Conservation (phyloP, 495 filamentous ascomycete species). For the Aspergillus coremiiformis region DNA sequence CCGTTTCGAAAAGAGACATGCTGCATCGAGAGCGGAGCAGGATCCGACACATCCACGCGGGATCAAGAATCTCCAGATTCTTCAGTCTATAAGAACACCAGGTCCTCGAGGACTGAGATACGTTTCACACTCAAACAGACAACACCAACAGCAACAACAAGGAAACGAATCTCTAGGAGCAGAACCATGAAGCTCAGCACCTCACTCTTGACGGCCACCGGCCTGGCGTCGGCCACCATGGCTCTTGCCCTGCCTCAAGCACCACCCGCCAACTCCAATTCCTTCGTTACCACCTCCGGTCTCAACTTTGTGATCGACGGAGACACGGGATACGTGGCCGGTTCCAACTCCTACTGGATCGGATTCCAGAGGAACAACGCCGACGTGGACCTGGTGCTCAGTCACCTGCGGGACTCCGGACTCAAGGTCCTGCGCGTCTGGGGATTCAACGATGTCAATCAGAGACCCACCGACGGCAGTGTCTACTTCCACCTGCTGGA, state of each 20-base stretch:
- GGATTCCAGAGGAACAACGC: slow-evolving; percentile 54
- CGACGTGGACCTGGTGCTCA: slow-evolving; percentile 55
- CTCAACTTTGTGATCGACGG: slow-evolving; percentile 57
- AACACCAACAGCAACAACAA: not conserved
- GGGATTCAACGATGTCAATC: slow-evolving; percentile 63
- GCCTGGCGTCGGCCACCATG: slow-evolving; percentile 12
- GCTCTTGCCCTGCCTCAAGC: slow-evolving; percentile 10
- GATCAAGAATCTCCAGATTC: not conserved
- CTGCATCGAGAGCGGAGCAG: not conserved
- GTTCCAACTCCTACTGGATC: slow-evolving; percentile 72
- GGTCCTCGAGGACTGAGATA: too few species aligned
- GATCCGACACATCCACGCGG: not conserved
- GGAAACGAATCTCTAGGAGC: not conserved
- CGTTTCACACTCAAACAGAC: too few species aligned
- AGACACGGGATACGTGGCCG: slow-evolving; percentile 54
- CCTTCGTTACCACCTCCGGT: slow-evolving; percentile 44
- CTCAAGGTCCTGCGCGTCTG: slow-evolving; percentile 64
- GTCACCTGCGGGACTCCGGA: slow-evolving; percentile 44
- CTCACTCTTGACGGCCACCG: slow-evolving; percentile 55
- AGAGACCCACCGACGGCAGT: slow-evolving; percentile 35
- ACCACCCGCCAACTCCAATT: not conserved
- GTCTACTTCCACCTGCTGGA: slow-evolving; percentile 56
- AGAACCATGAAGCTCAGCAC: slow-evolving; percentile 8
- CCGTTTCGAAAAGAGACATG: not conserved
- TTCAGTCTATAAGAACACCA: not conserved